A percentile compares a stretch with the other conserved stretches of the same genome.
Conservation (phyloP, 2,329 filamentous ascomycete species). For the Cladosporium oxysporum region DNA sequence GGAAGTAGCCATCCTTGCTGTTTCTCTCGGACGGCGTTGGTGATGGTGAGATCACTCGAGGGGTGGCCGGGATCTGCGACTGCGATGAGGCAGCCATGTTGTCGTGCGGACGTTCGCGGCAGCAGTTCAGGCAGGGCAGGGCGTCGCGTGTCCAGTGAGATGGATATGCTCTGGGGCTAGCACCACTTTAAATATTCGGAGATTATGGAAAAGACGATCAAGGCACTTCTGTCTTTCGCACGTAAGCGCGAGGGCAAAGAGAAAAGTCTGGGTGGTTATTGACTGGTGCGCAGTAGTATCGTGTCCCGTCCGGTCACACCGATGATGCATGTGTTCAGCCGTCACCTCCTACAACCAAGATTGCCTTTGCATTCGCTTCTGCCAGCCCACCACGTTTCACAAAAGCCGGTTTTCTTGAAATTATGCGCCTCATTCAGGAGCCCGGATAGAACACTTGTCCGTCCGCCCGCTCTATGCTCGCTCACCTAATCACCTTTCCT, state of each 20-base stretch:
- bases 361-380: neutral
- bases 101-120: neutral
- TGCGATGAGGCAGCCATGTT: constrained; percentile 36
- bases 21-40: constrained; percentile 68
- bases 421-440: constrained; percentile 1
- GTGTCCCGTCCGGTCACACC: constrained; percentile 6
- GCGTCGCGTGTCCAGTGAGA: constrained; percentile 1
- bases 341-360: neutral
- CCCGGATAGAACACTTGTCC: neutral
- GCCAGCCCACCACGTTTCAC: constrained; percentile 3
- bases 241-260: constrained; percentile 5
- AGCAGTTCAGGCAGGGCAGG: neutral
- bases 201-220: neutral
- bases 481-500: neutral
- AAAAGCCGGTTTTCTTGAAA: constrained; percentile 5
- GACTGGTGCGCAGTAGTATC: constrained; percentile 1
- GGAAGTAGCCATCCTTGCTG: constrained; percentile 63
- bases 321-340: constrained; percentile 5
- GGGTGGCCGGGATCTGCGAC: constrained; percentile 70
- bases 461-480: neutral
- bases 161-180: neutral
- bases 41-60: constrained; percentile 86
- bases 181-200: neutral
- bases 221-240: neutral
- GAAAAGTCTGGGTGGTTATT: constrained; percentile 3